These are phyloP conservation scores for Metschnikowia koreensis DNA, from an alignment of 805 yeast species.

Conservation along the genomic window DNA sequence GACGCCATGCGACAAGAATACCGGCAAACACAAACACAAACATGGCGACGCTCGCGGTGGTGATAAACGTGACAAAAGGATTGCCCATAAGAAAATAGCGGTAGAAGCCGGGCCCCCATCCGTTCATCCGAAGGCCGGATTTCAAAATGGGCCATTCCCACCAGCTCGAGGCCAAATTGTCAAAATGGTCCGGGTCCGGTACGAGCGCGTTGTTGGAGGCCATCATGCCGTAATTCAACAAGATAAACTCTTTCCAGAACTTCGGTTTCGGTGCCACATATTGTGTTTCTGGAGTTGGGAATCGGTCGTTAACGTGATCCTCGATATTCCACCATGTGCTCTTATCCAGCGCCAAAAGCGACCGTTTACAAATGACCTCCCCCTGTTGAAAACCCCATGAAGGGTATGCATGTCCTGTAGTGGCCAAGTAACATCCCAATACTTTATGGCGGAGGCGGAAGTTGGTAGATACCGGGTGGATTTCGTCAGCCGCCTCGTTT, in stretches of 20 bases:
- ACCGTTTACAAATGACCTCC: slow-evolving; percentile 67
- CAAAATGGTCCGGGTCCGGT: slow-evolving; percentile 75
- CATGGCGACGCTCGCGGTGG: slow-evolving; percentile 27
- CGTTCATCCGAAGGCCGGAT: slow-evolving; percentile 72
- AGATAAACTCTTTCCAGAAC: slow-evolving; percentile 73
- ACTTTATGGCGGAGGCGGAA: slow-evolving; percentile 64
- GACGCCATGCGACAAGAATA: slow-evolving; percentile 28
- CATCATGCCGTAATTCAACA: slow-evolving; percentile 82
- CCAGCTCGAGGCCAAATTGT: slow-evolving; percentile 66
- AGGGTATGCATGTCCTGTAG: slow-evolving; percentile 66
- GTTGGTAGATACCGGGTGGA: slow-evolving; percentile 76
- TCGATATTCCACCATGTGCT: slow-evolving; percentile 83
- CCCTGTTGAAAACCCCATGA: slow-evolving; percentile 85
- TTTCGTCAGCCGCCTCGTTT: slow-evolving; percentile 45
- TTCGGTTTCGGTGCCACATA: slow-evolving; percentile 55
- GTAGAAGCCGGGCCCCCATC: slow-evolving; percentile 59
- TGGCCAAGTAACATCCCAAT: slow-evolving; percentile 75
- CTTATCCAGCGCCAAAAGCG: slow-evolving; percentile 53
- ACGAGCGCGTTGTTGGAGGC: slow-evolving; percentile 80
- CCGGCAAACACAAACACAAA: slow-evolving; percentile 22
- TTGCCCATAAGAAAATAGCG: slow-evolving; percentile 64
- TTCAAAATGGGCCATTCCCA: slow-evolving; percentile 91
- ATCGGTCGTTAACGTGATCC: slow-evolving; percentile 54
- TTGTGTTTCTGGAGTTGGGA: slow-evolving; percentile 31
- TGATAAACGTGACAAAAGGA: slow-evolving; percentile 70